Base-by-base conservation (phyloP, 176 grass and related monocot genomes). In the Ensete ventricosum region DNA sequence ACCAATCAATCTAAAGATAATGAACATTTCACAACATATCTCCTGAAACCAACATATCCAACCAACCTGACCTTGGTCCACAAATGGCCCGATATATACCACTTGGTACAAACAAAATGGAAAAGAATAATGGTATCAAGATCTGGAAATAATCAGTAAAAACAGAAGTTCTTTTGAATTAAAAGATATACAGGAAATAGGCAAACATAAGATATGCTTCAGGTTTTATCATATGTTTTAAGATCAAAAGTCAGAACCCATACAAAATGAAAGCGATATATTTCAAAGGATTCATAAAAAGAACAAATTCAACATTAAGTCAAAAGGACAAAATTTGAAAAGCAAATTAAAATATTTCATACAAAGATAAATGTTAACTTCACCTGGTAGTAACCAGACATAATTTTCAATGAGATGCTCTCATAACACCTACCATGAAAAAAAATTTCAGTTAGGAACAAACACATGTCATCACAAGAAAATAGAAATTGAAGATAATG, bases 301-400 rank as follows among this genome's bases (percentile, higher is more conserved):
- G 0, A 43, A 43, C 34, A 43, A 43, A 43, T 43, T 43, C 34
- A 43, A 6, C 34, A 16, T 57, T 14, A 57, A 57, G 17, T 53
- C 16, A 17, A 53, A 49, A 72, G 8, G 1, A 53, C 19, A 20
- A 73, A 50, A 10, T 17, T 49, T 62, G 21, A 26, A 21, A 8
- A 53, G 62, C 14, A 65, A 4, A 4, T 25, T 65, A 22, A 65
- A 65, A 65, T 26, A 12, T 11, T 25, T 25, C 22, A 25, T 65
- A 25, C 20, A 27, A 11, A 27, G 63, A 65, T 12, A 25, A 25
- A 65, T 11, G 11, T 52, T 20, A 70, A 21, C 17, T 1, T 83
- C 62, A 98, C 94, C 94, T 98, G 81, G 87, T 98, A 86, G 76
- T 87, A 93, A 55, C 90, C 90, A 16, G 94, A 98, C 86, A 98